Conservation (phyloP, 306 rosid genomes). For the Rosa chinensis region DNA sequence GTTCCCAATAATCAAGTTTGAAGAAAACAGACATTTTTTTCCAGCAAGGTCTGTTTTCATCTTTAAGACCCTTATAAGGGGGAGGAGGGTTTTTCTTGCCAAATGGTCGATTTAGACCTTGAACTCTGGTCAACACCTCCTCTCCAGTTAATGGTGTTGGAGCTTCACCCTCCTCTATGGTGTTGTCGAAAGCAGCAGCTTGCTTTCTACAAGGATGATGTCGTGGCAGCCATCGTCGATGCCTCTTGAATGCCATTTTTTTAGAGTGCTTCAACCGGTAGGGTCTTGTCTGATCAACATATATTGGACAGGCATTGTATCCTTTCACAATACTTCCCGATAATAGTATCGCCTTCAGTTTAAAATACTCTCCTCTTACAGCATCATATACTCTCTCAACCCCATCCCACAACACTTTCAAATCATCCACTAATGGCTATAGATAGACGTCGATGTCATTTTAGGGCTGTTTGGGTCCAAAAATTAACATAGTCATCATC, state of each 20-base stretch:
- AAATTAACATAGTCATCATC: not conserved
- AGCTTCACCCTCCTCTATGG: not conserved
- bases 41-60: conserved; percentile 1
- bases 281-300: not conserved
- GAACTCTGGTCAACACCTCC: not conserved
- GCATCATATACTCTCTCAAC: not conserved
- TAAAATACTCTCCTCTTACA: not conserved
- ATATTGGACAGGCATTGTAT: not conserved
- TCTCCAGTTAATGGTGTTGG: not conserved
- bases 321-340: not conserved
- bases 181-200: not conserved
- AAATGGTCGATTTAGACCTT: not conserved
- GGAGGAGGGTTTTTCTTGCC: too few species aligned
- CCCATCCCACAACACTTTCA: not conserved
- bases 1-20: not conserved
- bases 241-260: too few species aligned
- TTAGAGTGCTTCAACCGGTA: too few species aligned
- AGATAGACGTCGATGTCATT: conserved; percentile 7
- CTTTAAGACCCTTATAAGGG: too few species aligned
- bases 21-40: conserved; percentile 4
- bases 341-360: not conserved
- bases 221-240: not conserved
- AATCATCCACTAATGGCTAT: conserved; percentile 4
- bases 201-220: not conserved
- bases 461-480: not conserved